A percentile compares a stretch with the other conserved stretches of the same genome.
phyloP scores from a whole-genome alignment of 805 yeast species.

The Kodamaea jinghongensis region DNA sequence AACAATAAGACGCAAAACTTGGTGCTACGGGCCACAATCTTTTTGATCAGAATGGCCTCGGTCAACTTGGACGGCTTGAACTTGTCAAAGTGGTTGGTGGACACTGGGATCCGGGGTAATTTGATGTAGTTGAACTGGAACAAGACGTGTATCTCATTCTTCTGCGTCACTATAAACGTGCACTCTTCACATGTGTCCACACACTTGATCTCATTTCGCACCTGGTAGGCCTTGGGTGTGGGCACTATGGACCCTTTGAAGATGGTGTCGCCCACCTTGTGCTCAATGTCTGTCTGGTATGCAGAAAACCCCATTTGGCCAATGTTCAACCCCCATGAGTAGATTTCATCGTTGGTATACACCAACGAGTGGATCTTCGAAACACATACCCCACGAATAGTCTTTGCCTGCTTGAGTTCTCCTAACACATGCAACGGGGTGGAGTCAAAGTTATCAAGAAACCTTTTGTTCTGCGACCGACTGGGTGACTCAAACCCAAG shows the following conservation, averaged over 20 bases:
- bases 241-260: slow-evolving; percentile 38
- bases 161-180: slow-evolving; percentile 60
- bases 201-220: slow-evolving; percentile 48
- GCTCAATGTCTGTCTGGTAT: slow-evolving; percentile 18
- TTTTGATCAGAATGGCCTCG: slow-evolving; percentile 32
- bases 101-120: slow-evolving; percentile 39
- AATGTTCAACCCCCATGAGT: slow-evolving; percentile 73
- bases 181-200: slow-evolving; percentile 66
- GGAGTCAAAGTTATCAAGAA: slow-evolving; percentile 28
- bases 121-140: slow-evolving; percentile 56
- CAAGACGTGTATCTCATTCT: slow-evolving; percentile 62
- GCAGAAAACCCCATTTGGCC: slow-evolving; percentile 73
- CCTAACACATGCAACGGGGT: slow-evolving; percentile 29
- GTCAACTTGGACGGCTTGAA: slow-evolving; percentile 55
- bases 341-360: slow-evolving; percentile 47
- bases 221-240: slow-evolving; percentile 39
- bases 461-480: slow-evolving; percentile 17
- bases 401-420: slow-evolving; percentile 34
- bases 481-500: slow-evolving; percentile 45
- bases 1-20: slow-evolving; percentile 48
- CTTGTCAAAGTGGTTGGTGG: slow-evolving; percentile 42
- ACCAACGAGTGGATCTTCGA: slow-evolving; percentile 71
- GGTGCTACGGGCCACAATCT: slow-evolving; percentile 35
- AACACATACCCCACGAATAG: slow-evolving; percentile 49
- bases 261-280: slow-evolving; percentile 25